Evolutionary conservation across 1,284 basidiomycete genomes (phyloP).

Genomic region (Anthracocystis panici-leucophaei): DNA sequence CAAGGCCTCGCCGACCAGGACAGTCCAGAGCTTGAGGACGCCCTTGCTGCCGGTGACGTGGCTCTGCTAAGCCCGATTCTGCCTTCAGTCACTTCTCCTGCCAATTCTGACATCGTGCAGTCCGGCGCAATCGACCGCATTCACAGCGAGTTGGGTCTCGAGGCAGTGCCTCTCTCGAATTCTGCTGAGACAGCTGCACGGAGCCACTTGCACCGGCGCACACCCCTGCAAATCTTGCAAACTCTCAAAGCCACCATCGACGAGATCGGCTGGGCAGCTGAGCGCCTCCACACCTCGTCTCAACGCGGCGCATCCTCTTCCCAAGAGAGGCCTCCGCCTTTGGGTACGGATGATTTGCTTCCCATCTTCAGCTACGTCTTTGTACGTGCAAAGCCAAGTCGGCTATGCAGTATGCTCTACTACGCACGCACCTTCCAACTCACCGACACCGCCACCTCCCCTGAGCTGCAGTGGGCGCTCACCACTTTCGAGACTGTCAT

Average conservation of each 20-base stretch:
- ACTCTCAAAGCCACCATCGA: constrained; percentile 40
- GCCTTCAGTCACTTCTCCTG: not conserved
- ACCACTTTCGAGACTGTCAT: constrained; percentile 45
- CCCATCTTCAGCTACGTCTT: constrained; percentile 45
- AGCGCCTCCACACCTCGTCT: constrained; percentile 16
- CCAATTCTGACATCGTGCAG: not conserved
- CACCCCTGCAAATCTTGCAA: constrained; percentile 42
- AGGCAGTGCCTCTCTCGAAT: not conserved
- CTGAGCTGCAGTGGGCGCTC: constrained; percentile 40
- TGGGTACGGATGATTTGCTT: constrained; percentile 44
- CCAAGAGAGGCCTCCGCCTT: constrained; percentile 18
- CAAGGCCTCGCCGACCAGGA: constrained; percentile 28
- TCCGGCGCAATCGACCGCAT: not conserved
- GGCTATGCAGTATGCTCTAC: constrained; percentile 42
- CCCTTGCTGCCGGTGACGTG: constrained; percentile 17
- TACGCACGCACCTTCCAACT: constrained; percentile 41
- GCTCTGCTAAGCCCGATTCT: constrained; percentile 6
- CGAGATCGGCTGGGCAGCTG: constrained; percentile 32
- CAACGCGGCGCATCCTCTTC: constrained; percentile 2
- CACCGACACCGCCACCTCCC: constrained; percentile 35
- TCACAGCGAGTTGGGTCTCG: constrained; percentile 15
- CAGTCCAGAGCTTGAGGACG: constrained; percentile 26
- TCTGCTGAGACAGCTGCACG: not conserved
- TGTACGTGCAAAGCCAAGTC: constrained; percentile 22
- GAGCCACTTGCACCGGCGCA: constrained; percentile 26